phyloP scores from a whole-genome alignment of 2,329 filamentous ascomycete genomes.

The Paecilomyces niveus region DNA sequence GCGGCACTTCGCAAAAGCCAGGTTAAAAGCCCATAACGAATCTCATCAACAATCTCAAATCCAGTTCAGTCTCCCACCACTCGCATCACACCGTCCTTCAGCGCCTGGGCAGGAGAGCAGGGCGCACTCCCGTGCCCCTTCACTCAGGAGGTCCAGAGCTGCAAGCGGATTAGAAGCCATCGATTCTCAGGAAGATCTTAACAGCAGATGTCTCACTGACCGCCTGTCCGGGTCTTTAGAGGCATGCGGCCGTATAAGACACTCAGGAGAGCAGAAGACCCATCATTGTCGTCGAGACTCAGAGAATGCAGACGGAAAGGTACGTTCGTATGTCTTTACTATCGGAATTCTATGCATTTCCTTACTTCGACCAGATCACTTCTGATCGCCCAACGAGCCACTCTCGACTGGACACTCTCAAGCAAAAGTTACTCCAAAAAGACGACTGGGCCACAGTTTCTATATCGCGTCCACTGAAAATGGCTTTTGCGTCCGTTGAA shows the following conservation, averaged over 20 bases:
- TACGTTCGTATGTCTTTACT: neutral
- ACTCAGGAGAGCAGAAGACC: neutral
- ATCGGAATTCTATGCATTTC: neutral
- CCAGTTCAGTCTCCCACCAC: conserved; percentile 2
- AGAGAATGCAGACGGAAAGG: neutral
- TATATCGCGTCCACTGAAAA: conserved; percentile 24
- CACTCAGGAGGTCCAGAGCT: neutral
- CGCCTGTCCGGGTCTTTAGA: neutral
- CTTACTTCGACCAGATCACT: neutral
- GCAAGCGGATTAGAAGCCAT: neutral
- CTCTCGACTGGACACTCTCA: conserved; percentile 18
- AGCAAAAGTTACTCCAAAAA: conserved; percentile 25
- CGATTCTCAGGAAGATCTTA: neutral
- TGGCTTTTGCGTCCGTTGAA: conserved; percentile 20
- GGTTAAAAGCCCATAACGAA: conserved; percentile 10
- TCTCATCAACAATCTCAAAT: conserved; percentile 6
- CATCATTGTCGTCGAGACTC: too few species aligned
- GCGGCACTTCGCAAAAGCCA: conserved; percentile 27
- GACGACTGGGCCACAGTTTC: conserved; percentile 33
- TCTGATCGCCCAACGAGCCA: neutral
- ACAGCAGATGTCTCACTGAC: neutral
- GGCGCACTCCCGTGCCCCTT: neutral
- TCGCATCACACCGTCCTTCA: neutral
- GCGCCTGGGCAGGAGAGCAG: neutral
- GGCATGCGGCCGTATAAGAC: neutral